Conservation (phyloP, 208 protist species). For the Trypanosoma mega region DNA sequence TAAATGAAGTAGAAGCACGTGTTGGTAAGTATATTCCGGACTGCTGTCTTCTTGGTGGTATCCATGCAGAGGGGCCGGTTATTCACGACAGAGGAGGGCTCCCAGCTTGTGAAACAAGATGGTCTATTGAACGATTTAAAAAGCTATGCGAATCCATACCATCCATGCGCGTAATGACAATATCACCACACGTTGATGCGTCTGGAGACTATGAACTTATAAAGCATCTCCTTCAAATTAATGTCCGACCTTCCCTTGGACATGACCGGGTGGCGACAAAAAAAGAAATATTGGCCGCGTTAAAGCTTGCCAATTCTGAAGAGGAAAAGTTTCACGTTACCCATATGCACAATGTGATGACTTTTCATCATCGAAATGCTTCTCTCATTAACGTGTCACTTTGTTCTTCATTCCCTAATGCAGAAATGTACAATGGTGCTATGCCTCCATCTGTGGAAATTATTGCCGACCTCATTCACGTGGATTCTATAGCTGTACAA, state of each 20-base stretch:
- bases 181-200: conserved; percentile 60
- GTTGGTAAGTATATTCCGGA: conserved; percentile 38
- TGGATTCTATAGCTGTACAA: conserved; percentile 56
- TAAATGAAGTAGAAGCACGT: conserved; percentile 40
- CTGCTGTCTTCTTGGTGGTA: conserved; percentile 61
- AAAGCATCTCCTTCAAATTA: conserved; percentile 37
- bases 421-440: conserved; percentile 45
- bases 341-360: conserved; percentile 72
- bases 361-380: conserved; percentile 61
- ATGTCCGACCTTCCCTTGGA: conserved; percentile 50
- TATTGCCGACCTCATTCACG: conserved; percentile 64
- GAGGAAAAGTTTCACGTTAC: conserved; percentile 58
- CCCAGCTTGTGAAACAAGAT: conserved; percentile 37
- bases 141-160: conserved; percentile 49
- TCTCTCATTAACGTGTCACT: conserved; percentile 60
- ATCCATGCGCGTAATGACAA: conserved; percentile 68
- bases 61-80: conserved; percentile 69
- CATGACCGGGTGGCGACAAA: conserved; percentile 59
- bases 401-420: conserved; percentile 54
- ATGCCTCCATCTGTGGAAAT: conserved; percentile 62
- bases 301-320: conserved; percentile 35
- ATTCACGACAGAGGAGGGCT: conserved; percentile 67
- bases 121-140: conserved; percentile 40
- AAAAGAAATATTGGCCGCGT: conserved; percentile 50
- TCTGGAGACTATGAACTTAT: conserved; percentile 46